phyloP scores from a whole-genome alignment of 164 flowering plant genomes.

The Aristolochia contorta region DNA sequence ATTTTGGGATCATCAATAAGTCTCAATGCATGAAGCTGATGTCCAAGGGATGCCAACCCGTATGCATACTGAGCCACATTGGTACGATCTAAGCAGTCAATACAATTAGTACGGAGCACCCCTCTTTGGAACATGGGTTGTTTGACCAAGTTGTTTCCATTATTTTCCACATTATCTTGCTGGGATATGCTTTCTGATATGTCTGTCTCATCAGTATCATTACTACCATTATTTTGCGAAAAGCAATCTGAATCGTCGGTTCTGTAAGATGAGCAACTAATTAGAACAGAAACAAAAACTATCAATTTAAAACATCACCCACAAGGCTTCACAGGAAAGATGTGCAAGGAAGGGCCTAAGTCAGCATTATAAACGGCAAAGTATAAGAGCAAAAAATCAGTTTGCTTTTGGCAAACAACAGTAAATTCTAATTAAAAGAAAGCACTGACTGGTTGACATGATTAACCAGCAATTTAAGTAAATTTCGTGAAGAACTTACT shows the following conservation, averaged over 20 bases:
- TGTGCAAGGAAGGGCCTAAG: background rate
- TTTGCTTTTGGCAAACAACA: too few relatives aligned
- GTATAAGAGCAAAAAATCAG: background rate
- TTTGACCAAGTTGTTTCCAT: conserved; percentile 22
- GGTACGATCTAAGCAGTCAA: conserved; percentile 97
- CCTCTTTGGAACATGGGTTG: conserved; percentile 60
- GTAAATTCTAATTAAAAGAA: too few relatives aligned
- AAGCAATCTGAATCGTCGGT: conserved; percentile 12
- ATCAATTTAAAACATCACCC: too few relatives aligned
- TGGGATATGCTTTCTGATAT: conserved; percentile 18
- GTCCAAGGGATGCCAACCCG: conserved; percentile 85
- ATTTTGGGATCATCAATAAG: conserved; percentile 31
- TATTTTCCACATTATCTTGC: conserved; percentile 13
- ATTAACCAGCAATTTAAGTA: background rate
- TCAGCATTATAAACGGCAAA: background rate
- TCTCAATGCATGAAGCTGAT: conserved; percentile 70
- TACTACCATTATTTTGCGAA: conserved; percentile 9
- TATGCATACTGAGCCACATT: conserved; percentile 91
- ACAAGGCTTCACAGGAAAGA: background rate
- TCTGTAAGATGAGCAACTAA: conserved; percentile 23
- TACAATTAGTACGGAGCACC: conserved; percentile 89
- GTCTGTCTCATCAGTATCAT: conserved; percentile 23
- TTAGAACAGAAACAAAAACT: background rate
- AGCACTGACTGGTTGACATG: background rate
- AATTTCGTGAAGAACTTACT: conserved; percentile 33